Conservation (phyloP, 2,329 filamentous ascomycete genomes). For the Aspergillus costaricaensis region DNA sequence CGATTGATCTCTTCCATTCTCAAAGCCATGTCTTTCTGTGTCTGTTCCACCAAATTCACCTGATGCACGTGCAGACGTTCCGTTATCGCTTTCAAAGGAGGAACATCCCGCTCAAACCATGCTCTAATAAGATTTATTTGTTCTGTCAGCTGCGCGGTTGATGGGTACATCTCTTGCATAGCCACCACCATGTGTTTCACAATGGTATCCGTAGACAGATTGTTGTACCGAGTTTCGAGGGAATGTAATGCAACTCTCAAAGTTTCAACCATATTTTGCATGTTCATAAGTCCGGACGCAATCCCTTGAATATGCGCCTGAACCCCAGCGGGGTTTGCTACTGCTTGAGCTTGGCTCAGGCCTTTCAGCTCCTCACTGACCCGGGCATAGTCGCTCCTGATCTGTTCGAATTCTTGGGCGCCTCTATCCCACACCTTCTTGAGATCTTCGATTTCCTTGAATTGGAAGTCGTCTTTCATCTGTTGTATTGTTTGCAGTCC, state of each 20-base stretch:
- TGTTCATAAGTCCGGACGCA: constrained; percentile 3
- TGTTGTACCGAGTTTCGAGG: constrained; percentile 54
- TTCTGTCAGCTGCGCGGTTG: constrained; percentile 25
- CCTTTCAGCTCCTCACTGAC: background rate
- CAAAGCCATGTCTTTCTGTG: constrained; percentile 10
- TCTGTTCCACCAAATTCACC: background rate
- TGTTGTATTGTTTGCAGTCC: constrained; percentile 18
- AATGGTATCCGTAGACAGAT: constrained; percentile 45
- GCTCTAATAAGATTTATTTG: constrained; percentile 23
- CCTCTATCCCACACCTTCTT: constrained; percentile 8
- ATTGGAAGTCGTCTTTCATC: constrained; percentile 26
- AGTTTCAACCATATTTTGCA: constrained; percentile 14
- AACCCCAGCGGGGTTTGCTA: background rate
- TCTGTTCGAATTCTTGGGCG: background rate
- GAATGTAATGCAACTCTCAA: constrained; percentile 34
- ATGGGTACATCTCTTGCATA: constrained; percentile 41
- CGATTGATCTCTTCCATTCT: constrained; percentile 9
- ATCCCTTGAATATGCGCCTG: constrained; percentile 9
- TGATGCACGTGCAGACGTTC: constrained; percentile 12
- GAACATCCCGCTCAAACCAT: constrained; percentile 15
- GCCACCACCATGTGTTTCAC: constrained; percentile 36
- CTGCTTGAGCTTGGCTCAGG: background rate
- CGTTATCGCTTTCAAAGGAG: constrained; percentile 1
- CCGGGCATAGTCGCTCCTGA: background rate
- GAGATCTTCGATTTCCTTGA: constrained; percentile 23